These are phyloP conservation scores for Sicyos baderoa DNA, from an alignment of 306 rosid genomes.

Conservation along the genomic window DNA sequence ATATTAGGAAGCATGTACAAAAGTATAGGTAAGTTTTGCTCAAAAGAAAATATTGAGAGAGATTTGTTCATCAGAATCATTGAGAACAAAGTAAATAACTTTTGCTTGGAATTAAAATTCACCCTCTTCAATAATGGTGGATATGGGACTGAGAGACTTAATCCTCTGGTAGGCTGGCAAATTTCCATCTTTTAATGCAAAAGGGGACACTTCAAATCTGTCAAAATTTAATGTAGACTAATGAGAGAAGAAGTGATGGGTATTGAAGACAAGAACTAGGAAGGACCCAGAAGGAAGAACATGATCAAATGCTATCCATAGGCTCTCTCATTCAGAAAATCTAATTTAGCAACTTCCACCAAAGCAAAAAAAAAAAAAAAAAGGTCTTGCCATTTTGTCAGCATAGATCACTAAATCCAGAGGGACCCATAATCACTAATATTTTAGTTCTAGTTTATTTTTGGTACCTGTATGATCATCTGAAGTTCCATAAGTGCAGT, in stretches of 20 bases:
- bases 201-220: slow-evolving; percentile 16
- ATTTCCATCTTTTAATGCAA: slow-evolving; percentile 9
- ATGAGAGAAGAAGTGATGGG: slow-evolving; percentile 14
- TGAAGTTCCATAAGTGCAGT: background rate
- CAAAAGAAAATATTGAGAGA: background rate
- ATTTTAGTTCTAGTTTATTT: background rate
- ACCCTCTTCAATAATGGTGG: slow-evolving; percentile 8
- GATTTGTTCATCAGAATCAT: background rate
- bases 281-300: slow-evolving; percentile 11
- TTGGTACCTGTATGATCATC: slow-evolving; percentile 9
- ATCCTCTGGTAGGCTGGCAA: slow-evolving; percentile 16
- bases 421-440: background rate
- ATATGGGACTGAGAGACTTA: slow-evolving; percentile 14
- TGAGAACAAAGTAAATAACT: background rate
- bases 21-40: too few relatives aligned
- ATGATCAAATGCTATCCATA: background rate
- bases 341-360: background rate
- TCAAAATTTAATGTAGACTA: slow-evolving; percentile 13
- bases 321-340: background rate
- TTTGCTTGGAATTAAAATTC: background rate
- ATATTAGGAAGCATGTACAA: too few relatives aligned
- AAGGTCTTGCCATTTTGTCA: background rate
- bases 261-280: slow-evolving; percentile 7
- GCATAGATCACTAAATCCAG: background rate
- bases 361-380: background rate